Evolutionary conservation across 2,329 filamentous ascomycete genomes (phyloP).

Genomic region (Fusarium sp.): DNA sequence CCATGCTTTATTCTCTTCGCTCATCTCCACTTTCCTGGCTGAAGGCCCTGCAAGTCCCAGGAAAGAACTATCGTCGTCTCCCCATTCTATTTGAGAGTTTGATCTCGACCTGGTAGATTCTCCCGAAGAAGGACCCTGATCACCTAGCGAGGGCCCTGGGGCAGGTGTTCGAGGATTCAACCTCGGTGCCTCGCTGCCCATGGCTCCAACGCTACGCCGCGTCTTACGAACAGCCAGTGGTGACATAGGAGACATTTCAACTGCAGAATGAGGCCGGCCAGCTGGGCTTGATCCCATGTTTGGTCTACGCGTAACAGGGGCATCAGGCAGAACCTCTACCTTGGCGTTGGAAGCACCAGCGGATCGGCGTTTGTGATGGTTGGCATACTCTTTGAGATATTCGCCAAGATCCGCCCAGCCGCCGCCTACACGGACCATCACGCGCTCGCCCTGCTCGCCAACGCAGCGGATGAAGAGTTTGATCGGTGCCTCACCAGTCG

Average conservation of each 20-base stretch:
- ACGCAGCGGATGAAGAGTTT: conserved; percentile 96
- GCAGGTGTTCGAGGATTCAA: conserved; percentile 62
- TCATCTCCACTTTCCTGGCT: conserved; percentile 75
- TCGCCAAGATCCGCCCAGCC: conserved; percentile 98
- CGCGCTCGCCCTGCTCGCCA: conserved; percentile 89
- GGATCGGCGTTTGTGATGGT: conserved; percentile 86
- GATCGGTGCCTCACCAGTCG: conserved; percentile 87
- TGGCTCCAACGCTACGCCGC: conserved; percentile 62
- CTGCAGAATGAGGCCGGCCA: conserved; percentile 59
- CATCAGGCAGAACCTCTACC: conserved; percentile 67
- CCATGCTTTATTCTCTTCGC: conserved; percentile 82
- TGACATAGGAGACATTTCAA: conserved; percentile 59
- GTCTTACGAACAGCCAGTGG: conserved; percentile 70
- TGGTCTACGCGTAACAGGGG: conserved; percentile 48
- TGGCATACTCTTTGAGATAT: conserved; percentile 93
- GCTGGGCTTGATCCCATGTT: conserved; percentile 59
- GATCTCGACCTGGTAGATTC: conserved; percentile 64
- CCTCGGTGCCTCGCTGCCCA: conserved; percentile 52
- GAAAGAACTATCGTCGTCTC: conserved; percentile 70
- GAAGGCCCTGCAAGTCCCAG: conserved; percentile 81
- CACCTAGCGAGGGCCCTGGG: conserved; percentile 49
- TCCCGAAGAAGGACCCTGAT: conserved; percentile 62
- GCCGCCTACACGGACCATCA: conserved; percentile 98
- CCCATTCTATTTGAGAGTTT: conserved; percentile 70
- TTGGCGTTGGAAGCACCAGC: conserved; percentile 63